Base-by-base conservation (phyloP, 306 rosid species). In the Cicer yamashitae region DNA sequence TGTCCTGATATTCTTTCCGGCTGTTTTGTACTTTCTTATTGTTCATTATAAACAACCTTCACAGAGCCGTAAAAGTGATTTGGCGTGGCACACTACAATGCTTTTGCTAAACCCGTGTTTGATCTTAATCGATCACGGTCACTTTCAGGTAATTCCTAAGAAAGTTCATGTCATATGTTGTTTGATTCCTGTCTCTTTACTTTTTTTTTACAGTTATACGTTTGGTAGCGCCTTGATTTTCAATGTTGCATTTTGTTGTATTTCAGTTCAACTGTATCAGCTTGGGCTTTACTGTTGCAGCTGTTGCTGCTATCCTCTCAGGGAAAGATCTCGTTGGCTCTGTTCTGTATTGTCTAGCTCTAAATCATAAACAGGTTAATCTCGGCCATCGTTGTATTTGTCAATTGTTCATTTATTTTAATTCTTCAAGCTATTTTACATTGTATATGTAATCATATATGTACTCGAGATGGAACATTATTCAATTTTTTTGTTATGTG, bases 231-330 rank as follows among this genome's bases (percentile, higher is more conserved):
- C 56, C 59, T 43, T 71, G 11, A 43, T 67, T 60, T 67, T 52
- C 67, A 65, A 67, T 61, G 15, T 60, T 37, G 64, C 59, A 5
- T 14, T 73, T 77, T 80, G 11, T 59, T 76, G 59, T 61, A 71
- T 77, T 67, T 75, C 92, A 91, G 98, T 93, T 81, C 79, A 93
- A 91, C 76, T 91, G 96, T 78, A 93, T 91, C 81, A 91, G 98
- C 84, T 84, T 93, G 88, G 97, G 98, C 71, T 89, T 91, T 43
- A 89, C 96, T 17, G 50, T 87, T 58, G 98, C 87, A 76, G 96
- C 98, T 77, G 76, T 91, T 71, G 89, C 98, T 56, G 87, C 89
- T 77, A 70, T 91, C 81, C 83, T 88, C 41, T 81, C 92, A 39
- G 86, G 84, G 66, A 86, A 83, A 77, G 92, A 93, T 79, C 90